phyloP scores from a whole-genome alignment of 1,284 basidiomycete species.

The Porodaedalea pini region DNA sequence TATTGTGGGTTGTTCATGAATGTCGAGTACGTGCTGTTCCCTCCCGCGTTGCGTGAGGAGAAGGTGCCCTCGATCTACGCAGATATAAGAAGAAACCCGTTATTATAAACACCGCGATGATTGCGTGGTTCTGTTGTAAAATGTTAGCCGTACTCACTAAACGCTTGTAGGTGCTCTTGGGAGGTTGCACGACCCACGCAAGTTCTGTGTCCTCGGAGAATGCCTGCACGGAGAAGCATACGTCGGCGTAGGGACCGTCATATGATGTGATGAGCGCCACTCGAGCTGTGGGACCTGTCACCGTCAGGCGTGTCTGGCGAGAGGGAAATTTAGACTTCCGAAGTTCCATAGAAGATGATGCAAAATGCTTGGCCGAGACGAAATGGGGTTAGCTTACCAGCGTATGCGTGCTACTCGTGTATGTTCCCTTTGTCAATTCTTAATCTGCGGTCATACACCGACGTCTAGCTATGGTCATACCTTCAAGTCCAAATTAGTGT shows the following conservation, averaged over 20 bases:
- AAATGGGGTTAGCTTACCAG: slow-evolving; percentile 44
- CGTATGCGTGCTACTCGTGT: slow-evolving; percentile 75
- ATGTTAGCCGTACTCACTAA: slow-evolving; percentile 34
- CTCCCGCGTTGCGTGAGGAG: slow-evolving; percentile 74
- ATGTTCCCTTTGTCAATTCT: slow-evolving; percentile 51
- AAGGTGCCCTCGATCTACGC: slow-evolving; percentile 59
- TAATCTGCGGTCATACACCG: not conserved
- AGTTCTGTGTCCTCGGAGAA: slow-evolving; percentile 43
- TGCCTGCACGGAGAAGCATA: slow-evolving; percentile 62
- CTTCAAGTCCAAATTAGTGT: slow-evolving; percentile 27
- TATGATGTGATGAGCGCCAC: slow-evolving; percentile 61
- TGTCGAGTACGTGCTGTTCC: slow-evolving; percentile 73
- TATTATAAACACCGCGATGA: not conserved
- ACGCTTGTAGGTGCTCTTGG: slow-evolving; percentile 40
- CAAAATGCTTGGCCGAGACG: not conserved
- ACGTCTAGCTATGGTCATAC: slow-evolving; percentile 20
- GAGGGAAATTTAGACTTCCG: not conserved
- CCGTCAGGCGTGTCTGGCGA: slow-evolving; percentile 13
- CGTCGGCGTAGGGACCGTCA: slow-evolving; percentile 55
- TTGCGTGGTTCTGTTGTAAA: not conserved
- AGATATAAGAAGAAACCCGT: not conserved
- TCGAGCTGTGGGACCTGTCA: slow-evolving; percentile 32
- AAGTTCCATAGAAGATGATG: not conserved
- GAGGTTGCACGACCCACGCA: slow-evolving; percentile 47
- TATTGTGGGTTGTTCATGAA: slow-evolving; percentile 94